Evolutionary conservation across 495 filamentous ascomycete species (phyloP).

Genomic region (Aspergillus avenaceus): DNA sequence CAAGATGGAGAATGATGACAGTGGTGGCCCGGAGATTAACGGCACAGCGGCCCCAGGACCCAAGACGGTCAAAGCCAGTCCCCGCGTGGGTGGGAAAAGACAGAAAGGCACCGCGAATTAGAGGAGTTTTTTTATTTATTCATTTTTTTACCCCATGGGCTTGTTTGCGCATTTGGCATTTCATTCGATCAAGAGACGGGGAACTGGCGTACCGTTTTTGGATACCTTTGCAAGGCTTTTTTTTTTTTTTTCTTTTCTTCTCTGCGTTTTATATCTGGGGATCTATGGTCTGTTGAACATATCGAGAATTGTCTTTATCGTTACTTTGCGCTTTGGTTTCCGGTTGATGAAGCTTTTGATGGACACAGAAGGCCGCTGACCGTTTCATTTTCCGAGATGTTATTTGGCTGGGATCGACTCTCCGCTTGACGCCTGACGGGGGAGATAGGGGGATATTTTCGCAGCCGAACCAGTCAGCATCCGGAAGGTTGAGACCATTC

Average conservation of each 20-base stretch:
- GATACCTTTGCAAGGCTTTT: conserved; percentile 26
- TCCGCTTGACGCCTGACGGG: no score
- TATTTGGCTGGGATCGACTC: no score
- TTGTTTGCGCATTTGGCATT: conserved; percentile 13
- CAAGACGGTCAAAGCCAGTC: conserved; percentile 54
- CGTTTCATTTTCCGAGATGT: conserved; percentile 2
- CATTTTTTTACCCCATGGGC: background rate
- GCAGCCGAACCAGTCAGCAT: no score
- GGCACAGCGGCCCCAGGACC: conserved; percentile 35
- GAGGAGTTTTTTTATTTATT: conserved; percentile 5
- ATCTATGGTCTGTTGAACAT: conserved; percentile 20
- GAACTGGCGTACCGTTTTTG: conserved; percentile 32
- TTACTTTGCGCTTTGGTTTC: conserved; percentile 12
- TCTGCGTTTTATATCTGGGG: conserved; percentile 19
- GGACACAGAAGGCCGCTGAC: conserved; percentile 16
- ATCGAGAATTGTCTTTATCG: conserved; percentile 16
- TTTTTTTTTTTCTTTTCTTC: conserved; percentile 11
- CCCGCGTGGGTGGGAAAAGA: conserved; percentile 49
- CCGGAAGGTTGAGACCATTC: no score
- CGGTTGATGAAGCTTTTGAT: conserved; percentile 6
- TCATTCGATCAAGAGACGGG: conserved; percentile 24
- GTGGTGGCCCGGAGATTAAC: conserved; percentile 43
- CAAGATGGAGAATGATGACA: conserved; percentile 69
- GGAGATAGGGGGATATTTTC: no score
- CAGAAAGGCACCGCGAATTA: conserved; percentile 45